These are phyloP conservation scores for Aureobasidium pullulans DNA, from an alignment of 2,329 filamentous ascomycete species.

Conservation along the genomic window DNA sequence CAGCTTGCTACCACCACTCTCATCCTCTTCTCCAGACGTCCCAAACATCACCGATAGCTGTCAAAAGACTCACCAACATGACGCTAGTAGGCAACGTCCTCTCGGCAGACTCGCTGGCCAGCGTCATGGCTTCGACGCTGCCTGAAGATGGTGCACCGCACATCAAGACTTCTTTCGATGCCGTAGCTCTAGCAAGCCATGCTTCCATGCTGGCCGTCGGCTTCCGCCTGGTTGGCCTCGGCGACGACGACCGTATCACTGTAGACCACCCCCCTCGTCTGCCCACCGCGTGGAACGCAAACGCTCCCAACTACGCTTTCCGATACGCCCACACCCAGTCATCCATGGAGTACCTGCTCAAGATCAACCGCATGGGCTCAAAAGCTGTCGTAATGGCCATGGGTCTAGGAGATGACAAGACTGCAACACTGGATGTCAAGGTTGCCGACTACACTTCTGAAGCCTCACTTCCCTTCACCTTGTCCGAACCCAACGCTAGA, in stretches of 20 bases:
- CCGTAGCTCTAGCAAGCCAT: slow-evolving; percentile 75
- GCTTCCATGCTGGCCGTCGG: slow-evolving; percentile 72
- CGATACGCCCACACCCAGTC: slow-evolving; percentile 82
- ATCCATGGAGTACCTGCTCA: slow-evolving; percentile 74
- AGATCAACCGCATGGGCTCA: slow-evolving; percentile 70
- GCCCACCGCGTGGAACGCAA: slow-evolving; percentile 72
- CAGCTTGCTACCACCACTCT: too few relatives aligned
- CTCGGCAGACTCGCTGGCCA: slow-evolving; percentile 34
- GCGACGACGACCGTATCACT: slow-evolving; percentile 65
- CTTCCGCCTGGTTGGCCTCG: slow-evolving; percentile 76
- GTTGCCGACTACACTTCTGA: slow-evolving; percentile 67
- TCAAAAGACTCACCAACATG: not conserved
- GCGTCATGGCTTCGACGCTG: slow-evolving; percentile 38
- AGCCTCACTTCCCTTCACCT: slow-evolving; percentile 46
- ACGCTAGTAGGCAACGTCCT: slow-evolving; percentile 32
- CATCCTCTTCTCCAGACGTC: not conserved
- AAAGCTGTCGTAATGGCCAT: slow-evolving; percentile 80
- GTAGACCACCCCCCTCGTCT: slow-evolving; percentile 34
- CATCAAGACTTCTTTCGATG: slow-evolving; percentile 68
- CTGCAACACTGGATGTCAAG: slow-evolving; percentile 66
- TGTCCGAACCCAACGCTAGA: slow-evolving; percentile 32
- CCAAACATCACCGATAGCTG: not conserved
- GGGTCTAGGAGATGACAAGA: slow-evolving; percentile 72
- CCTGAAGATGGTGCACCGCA: slow-evolving; percentile 32
- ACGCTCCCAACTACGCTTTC: slow-evolving; percentile 65